A percentile compares a stretch with the other conserved stretches of the same genome.
phyloP scores from a whole-genome alignment of 768 basidiomycete genomes.

The Boletus subparvulus region DNA sequence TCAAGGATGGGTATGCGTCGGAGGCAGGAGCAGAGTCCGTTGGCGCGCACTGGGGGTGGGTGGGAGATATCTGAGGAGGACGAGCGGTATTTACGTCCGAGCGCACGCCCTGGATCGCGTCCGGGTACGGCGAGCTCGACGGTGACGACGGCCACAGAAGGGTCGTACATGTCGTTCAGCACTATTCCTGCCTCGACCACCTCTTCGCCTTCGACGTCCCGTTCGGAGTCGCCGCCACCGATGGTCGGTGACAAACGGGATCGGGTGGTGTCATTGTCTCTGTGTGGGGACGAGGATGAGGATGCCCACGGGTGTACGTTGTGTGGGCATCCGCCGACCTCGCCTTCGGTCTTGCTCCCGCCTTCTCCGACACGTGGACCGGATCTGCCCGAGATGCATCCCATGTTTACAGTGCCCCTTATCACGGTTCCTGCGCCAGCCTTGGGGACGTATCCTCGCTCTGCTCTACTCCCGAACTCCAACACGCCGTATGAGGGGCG shows the following conservation, averaged over 20 bases:
- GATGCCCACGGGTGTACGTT: slow-evolving; percentile 7
- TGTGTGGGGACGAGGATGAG: background rate
- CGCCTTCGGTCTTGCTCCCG: background rate
- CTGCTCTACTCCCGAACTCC: background rate
- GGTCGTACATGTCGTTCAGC: slow-evolving; percentile 24
- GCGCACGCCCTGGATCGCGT: slow-evolving; percentile 2
- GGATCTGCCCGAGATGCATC: slow-evolving; percentile 14
- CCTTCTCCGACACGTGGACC: background rate
- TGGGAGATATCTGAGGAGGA: slow-evolving; percentile 10
- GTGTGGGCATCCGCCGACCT: slow-evolving; percentile 21
- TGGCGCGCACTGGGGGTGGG: background rate
- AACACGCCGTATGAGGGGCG: background rate
- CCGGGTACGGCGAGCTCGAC: slow-evolving; percentile 22
- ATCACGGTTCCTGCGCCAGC: slow-evolving; percentile 19
- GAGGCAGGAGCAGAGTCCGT: slow-evolving; percentile 7
- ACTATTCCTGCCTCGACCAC: slow-evolving; percentile 16
- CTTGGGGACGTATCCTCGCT: background rate
- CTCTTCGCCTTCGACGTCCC: slow-evolving; percentile 13
- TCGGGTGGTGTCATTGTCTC: background rate
- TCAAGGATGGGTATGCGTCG: slow-evolving; percentile 1
- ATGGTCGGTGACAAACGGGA: background rate
- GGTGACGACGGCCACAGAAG: slow-evolving; percentile 22
- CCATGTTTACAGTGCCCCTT: slow-evolving; percentile 33
- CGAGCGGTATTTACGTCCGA: background rate
- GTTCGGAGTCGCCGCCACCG: slow-evolving; percentile 17